Evolutionary conservation across 441 rosid species (phyloP).

Genomic region (Sinapis alba): DNA sequence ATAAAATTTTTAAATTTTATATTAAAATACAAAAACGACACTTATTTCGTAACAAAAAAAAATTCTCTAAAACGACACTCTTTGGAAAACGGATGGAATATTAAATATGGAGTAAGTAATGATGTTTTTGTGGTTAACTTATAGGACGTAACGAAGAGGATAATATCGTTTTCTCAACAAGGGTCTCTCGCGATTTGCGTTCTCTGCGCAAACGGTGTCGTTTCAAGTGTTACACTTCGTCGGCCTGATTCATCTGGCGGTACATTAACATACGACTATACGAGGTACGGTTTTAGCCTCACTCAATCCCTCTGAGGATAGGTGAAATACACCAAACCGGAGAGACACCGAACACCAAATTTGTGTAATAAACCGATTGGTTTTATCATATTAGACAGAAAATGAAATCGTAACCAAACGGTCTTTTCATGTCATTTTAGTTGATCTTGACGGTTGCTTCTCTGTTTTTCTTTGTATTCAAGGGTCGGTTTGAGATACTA

Average conservation of each 20-base stretch:
- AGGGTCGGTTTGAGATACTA: constrained; percentile 76
- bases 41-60: no score
- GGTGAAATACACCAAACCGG: background rate
- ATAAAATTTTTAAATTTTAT: no score
- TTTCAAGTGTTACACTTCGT: constrained; percentile 68
- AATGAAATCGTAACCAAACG: background rate
- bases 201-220: constrained; percentile 65
- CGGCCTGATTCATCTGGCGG: constrained; percentile 74
- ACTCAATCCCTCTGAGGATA: background rate
- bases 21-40: no score
- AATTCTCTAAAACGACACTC: no score
- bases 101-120: background rate
- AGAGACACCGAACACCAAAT: background rate
- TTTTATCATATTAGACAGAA: background rate
- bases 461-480: constrained; percentile 15
- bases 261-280: constrained; percentile 72
- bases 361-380: background rate
- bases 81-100: no score
- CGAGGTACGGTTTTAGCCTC: constrained; percentile 44
- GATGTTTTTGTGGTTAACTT: constrained; percentile 9
- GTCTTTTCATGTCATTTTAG: background rate
- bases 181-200: constrained; percentile 60
- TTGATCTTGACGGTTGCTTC: constrained; percentile 4
- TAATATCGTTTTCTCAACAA: constrained; percentile 75
- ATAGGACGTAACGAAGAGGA: constrained; percentile 65